phyloP scores from a whole-genome alignment of 2,329 filamentous ascomycete genomes.

The Teratosphaeria viscida region DNA sequence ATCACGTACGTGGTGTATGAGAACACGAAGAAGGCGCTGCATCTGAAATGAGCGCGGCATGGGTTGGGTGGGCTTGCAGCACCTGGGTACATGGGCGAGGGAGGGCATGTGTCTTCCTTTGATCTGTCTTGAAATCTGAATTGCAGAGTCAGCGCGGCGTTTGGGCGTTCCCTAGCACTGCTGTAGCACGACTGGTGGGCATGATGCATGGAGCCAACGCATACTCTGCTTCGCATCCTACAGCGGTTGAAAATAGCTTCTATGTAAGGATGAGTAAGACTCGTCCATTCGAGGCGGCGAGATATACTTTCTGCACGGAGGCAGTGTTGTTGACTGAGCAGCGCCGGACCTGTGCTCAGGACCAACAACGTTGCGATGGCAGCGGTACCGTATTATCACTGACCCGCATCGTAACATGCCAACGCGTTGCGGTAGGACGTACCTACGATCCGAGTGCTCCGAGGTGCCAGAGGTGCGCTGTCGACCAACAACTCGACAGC shows the following conservation, averaged over 20 bases:
- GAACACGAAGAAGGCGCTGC: slow-evolving; percentile 67
- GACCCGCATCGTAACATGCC: neutral
- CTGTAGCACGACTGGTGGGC: neutral
- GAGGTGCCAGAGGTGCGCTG: too few species aligned
- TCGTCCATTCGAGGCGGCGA: neutral
- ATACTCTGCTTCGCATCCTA: neutral
- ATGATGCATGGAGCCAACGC: neutral
- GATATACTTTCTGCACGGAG: neutral
- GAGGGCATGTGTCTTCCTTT: neutral
- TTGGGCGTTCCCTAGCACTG: neutral
- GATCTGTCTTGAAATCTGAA: neutral
- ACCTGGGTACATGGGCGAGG: neutral
- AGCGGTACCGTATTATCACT: neutral
- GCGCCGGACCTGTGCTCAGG: neutral
- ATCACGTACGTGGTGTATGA: slow-evolving; percentile 91
- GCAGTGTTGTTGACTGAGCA: neutral
- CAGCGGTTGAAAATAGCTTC: neutral
- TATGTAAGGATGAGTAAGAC: neutral
- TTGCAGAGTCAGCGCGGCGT: neutral
- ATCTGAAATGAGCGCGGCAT: slow-evolving; percentile 14
- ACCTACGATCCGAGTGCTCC: too few species aligned
- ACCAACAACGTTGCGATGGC: neutral
- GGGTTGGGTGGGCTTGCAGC: neutral
- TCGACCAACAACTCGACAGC: too few species aligned
- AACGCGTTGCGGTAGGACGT: too few species aligned